These are phyloP conservation scores for Basipetospora chlamydospora DNA, from an alignment of 2,329 filamentous ascomycete species.

Conservation along the genomic window DNA sequence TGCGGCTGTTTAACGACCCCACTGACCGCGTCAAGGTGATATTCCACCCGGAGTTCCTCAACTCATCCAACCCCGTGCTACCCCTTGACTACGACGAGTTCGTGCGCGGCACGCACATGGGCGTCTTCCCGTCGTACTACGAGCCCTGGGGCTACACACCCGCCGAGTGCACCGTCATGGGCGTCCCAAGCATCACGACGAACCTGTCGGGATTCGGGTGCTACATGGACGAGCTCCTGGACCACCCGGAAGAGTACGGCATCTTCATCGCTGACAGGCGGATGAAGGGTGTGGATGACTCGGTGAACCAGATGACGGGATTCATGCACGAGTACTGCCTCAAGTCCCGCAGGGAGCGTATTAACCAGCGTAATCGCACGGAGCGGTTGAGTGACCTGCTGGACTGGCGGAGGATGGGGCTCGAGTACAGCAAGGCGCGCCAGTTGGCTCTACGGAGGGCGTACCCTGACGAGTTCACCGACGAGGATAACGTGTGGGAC, in stretches of 20 bases:
- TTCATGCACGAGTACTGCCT: slow-evolving; percentile 49
- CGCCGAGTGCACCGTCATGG: slow-evolving; percentile 97
- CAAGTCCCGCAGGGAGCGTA: slow-evolving; percentile 90
- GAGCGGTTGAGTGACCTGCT: slow-evolving; percentile 88
- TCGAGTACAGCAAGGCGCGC: slow-evolving; percentile 97
- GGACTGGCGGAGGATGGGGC: slow-evolving; percentile 98
- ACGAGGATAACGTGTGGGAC: slow-evolving; percentile 70
- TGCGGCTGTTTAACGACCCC: slow-evolving; percentile 93
- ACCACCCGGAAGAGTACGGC: slow-evolving; percentile 83
- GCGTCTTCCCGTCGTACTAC: slow-evolving; percentile 95
- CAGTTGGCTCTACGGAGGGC: slow-evolving; percentile 84
- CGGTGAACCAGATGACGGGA: slow-evolving; percentile 75
- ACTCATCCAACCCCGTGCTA: slow-evolving; percentile 86
- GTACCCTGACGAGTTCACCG: slow-evolving; percentile 74
- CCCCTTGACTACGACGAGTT: slow-evolving; percentile 98
- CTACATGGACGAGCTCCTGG: slow-evolving; percentile 97
- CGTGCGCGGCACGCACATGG: slow-evolving; percentile 88
- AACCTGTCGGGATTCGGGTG: slow-evolving; percentile 96
- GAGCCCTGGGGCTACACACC: slow-evolving; percentile 99
- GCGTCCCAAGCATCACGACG: slow-evolving; percentile 93
- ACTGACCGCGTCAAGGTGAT: slow-evolving; percentile 92
- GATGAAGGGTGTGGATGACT: slow-evolving; percentile 91
- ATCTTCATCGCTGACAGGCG: slow-evolving; percentile 98
- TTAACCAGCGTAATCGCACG: slow-evolving; percentile 96
- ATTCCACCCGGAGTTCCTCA: slow-evolving; percentile 97